Percentiles rank a stretch among this genome's conserved stretches.
These are phyloP conservation scores for Fomitopsis serialis DNA, from an alignment of 768 basidiomycete species.

Conservation along the genomic window DNA sequence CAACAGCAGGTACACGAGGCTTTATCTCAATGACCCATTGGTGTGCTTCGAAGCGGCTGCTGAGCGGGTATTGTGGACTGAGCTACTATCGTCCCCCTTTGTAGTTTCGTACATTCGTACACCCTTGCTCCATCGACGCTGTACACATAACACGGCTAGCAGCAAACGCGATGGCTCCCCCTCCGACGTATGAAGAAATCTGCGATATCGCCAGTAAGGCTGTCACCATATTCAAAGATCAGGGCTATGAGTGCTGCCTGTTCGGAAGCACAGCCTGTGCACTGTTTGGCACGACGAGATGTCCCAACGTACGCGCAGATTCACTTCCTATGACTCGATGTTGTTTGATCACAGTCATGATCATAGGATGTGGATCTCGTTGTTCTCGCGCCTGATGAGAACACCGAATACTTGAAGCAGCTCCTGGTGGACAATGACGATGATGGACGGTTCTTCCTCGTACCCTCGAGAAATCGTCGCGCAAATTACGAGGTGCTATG, in stretches of 20 bases:
- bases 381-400: conserved; percentile 7
- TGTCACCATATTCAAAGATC: neutral
- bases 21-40: too few relatives aligned
- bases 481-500: conserved; percentile 14
- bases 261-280: conserved; percentile 10
- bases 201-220: conserved; percentile 3
- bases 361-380: conserved; percentile 11
- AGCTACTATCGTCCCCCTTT: too few relatives aligned
- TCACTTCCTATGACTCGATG: neutral
- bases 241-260: conserved; percentile 4
- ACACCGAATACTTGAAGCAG: conserved; percentile 14
- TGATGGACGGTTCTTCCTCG: conserved; percentile 8
- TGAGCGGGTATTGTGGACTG: too few relatives aligned
- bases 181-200: conserved; percentile 4
- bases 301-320: conserved; percentile 4
- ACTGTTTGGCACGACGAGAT: conserved; percentile 6
- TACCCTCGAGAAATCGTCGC: neutral
- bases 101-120: too few relatives aligned
- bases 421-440: conserved; percentile 11
- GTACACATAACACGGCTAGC: too few relatives aligned
- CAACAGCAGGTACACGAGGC: too few relatives aligned
- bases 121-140: too few relatives aligned
- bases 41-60: too few relatives aligned
- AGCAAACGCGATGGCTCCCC: neutral
- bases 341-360: neutral